phyloP scores from a whole-genome alignment of 148 eudicot species.

The Amaranthus palmeri region DNA sequence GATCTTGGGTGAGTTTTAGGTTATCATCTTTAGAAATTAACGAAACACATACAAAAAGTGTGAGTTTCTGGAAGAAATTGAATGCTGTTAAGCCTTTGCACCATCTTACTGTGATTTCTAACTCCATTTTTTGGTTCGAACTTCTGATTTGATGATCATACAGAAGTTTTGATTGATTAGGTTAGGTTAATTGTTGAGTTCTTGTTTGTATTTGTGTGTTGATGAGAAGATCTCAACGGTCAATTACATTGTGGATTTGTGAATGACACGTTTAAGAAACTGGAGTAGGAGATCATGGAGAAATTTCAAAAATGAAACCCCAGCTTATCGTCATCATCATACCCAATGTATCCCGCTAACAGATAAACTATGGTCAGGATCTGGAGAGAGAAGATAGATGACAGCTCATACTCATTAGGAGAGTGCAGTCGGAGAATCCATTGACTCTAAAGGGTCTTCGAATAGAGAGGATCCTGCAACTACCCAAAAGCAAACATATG shows the following conservation, averaged over 20 bases:
- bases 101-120: constrained; percentile 33
- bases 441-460: too few species aligned
- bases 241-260: not conserved
- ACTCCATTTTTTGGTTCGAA: constrained; percentile 7
- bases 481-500: too few species aligned
- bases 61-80: constrained; percentile 51
- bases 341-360: too few species aligned
- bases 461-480: too few species aligned
- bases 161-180: not conserved
- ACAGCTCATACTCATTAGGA: too few species aligned
- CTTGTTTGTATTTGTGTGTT: not conserved
- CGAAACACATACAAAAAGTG: constrained; percentile 30
- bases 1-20: constrained; percentile 14
- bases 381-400: too few species aligned
- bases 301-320: not conserved
- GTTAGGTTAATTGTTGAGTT: not conserved
- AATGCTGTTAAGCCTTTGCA: constrained; percentile 40
- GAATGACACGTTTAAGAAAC: constrained; percentile 13
- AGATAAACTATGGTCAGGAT: too few species aligned
- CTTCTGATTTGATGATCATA: not conserved
- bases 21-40: constrained; percentile 21
- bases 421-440: too few species aligned
- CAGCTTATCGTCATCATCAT: too few species aligned
- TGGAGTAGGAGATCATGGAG: too few species aligned
- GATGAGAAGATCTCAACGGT: constrained; percentile 18